Conservation (phyloP, 768 basidiomycete genomes). For the Suillus hirtellus region DNA sequence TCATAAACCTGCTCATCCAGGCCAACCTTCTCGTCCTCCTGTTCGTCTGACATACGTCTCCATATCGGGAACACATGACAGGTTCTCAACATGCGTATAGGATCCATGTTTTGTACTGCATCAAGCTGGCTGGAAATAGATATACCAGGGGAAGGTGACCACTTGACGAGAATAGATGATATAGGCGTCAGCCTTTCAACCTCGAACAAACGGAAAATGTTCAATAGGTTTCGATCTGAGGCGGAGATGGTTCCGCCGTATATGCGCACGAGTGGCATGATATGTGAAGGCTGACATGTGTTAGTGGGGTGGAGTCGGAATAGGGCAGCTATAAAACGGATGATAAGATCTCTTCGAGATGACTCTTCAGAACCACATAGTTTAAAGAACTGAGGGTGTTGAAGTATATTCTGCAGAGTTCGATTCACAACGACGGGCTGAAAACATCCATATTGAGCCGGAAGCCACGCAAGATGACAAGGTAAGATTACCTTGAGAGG, state of each 20-base stretch:
- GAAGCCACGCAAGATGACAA: background rate
- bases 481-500: constrained; percentile 60
- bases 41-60: constrained; percentile 49
- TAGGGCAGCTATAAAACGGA: constrained; percentile 59
- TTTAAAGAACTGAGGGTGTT: constrained; percentile 63
- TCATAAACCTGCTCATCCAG: constrained; percentile 64
- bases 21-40: constrained; percentile 18
- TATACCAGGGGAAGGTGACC: constrained; percentile 54
- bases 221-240: constrained; percentile 67
- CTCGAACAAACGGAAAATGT: constrained; percentile 81
- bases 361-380: constrained; percentile 34
- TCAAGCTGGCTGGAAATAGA: constrained; percentile 55
- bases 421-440: constrained; percentile 75
- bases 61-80: constrained; percentile 71
- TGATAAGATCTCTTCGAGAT: constrained; percentile 45
- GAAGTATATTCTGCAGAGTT: constrained; percentile 72
- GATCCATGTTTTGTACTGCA: constrained; percentile 69
- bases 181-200: constrained; percentile 63
- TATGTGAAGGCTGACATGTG: constrained; percentile 82
- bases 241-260: constrained; percentile 74
- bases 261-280: constrained; percentile 72
- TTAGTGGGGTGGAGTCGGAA: constrained; percentile 79
- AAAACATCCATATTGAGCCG: constrained; percentile 3
- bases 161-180: constrained; percentile 59
- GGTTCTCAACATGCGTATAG: constrained; percentile 65